phyloP scores from a whole-genome alignment of 108 stramenopile genomes.

The Fragilaria crotonensis region DNA sequence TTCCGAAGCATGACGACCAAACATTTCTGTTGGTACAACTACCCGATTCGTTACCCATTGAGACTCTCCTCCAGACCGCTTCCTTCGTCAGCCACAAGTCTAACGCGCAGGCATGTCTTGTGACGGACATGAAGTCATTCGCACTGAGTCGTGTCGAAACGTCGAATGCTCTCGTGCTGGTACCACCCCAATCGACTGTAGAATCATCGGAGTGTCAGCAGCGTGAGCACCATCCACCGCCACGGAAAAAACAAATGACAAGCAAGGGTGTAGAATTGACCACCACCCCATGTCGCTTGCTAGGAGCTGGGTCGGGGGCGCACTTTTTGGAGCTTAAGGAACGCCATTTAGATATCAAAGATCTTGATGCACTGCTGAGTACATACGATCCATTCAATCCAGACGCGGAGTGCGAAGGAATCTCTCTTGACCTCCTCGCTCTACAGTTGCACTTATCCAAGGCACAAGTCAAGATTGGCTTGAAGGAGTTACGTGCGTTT shows the following conservation, averaged over 20 bases:
- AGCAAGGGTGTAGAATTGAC: not conserved
- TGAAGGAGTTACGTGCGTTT: not conserved
- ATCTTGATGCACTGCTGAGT: not conserved
- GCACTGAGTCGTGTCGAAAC: constrained; percentile 14
- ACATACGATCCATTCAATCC: constrained; percentile 1
- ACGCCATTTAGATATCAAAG: not conserved
- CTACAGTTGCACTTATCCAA: constrained; percentile 4
- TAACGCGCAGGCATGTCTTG: constrained; percentile 9
- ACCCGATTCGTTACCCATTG: constrained; percentile 1
- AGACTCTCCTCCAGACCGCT: not conserved
- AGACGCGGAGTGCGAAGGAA: not conserved
- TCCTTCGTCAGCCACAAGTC: constrained; percentile 4
- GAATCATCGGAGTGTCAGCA: not conserved
- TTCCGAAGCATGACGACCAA: not conserved
- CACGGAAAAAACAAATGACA: not conserved
- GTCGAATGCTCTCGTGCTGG: constrained; percentile 19
- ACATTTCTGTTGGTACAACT: constrained; percentile 15
- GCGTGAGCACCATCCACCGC: not conserved
- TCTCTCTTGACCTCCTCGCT: constrained; percentile 5
- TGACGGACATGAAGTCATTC: constrained; percentile 6
- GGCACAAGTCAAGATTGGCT: constrained; percentile 5
- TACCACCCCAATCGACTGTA: constrained; percentile 9
- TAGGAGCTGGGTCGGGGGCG: constrained; percentile 12
- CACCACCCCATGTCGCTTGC: not conserved
- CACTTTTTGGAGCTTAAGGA: constrained; percentile 15